Percentiles rank a stretch among this genome's conserved stretches.
Evolutionary conservation across 225 moss, liverwort and hornwort genomes (phyloP).

Genomic region (Bryum argenteum): DNA sequence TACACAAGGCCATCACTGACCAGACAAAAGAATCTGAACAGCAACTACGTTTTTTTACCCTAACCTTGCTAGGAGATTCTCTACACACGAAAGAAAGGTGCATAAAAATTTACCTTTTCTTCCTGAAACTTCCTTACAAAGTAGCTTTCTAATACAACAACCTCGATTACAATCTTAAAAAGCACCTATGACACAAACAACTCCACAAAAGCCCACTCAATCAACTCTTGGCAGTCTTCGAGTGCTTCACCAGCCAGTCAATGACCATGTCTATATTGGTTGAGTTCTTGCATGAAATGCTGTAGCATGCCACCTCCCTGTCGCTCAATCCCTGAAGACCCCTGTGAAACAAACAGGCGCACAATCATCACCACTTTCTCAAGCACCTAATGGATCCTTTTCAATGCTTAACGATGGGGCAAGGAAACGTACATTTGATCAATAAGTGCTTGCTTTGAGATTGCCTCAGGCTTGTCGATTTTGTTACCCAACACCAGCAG

Average conservation of each 20-base stretch:
- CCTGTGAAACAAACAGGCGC: constrained; percentile 42
- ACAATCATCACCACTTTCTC: constrained; percentile 12
- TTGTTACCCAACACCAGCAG: constrained; percentile 86
- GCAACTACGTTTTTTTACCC: constrained; percentile 30
- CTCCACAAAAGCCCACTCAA: constrained; percentile 16
- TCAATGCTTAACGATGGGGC: background rate
- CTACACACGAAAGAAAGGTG: constrained; percentile 30
- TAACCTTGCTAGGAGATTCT: constrained; percentile 35
- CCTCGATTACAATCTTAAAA: constrained; percentile 38
- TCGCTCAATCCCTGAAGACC: constrained; percentile 68
- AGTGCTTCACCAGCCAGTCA: constrained; percentile 96
- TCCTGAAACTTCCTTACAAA: constrained; percentile 33
- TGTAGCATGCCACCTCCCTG: constrained; percentile 87
- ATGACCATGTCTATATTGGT: constrained; percentile 87
- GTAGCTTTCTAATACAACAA: constrained; percentile 36
- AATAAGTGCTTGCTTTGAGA: constrained; percentile 68
- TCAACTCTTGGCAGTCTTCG: constrained; percentile 88
- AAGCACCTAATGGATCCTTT: background rate
- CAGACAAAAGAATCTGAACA: constrained; percentile 49
- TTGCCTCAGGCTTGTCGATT: constrained; percentile 80
- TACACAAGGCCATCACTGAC: constrained; percentile 52
- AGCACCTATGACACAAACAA: constrained; percentile 37
- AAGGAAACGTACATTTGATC: constrained; percentile 65
- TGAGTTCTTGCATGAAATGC: constrained; percentile 87
- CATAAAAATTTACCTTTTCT: constrained; percentile 26